Conservation (phyloP, 2,329 filamentous ascomycete species). For the Colletotrichum tropicicola region DNA sequence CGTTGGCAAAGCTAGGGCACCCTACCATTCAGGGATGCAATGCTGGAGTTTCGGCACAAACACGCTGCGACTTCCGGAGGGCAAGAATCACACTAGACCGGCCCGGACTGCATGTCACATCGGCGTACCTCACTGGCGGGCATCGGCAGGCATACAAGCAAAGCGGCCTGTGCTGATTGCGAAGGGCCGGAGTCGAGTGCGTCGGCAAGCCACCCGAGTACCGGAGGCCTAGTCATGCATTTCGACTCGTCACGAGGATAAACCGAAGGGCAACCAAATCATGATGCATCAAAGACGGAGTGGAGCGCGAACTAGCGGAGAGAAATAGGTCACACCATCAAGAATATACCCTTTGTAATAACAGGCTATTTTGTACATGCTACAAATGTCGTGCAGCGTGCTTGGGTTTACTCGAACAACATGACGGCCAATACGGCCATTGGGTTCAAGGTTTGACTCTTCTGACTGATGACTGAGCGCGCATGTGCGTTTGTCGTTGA, state of each 20-base stretch:
- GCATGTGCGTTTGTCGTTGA: neutral
- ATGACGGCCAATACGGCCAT: neutral
- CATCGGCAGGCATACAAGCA: neutral
- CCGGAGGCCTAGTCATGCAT: neutral
- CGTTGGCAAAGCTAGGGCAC: neutral
- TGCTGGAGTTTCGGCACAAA: neutral
- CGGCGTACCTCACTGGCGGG: neutral
- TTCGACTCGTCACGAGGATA: neutral
- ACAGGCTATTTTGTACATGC: neutral
- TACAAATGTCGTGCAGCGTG: neutral
- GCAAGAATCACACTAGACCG: neutral
- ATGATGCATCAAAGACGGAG: conserved; percentile 13
- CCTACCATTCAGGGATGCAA: neutral
- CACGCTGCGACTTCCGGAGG: neutral
- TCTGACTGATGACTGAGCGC: neutral
- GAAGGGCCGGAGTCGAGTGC: neutral
- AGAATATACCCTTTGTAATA: conserved; percentile 31
- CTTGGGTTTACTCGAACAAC: neutral
- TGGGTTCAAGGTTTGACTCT: neutral
- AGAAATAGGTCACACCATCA: conserved; percentile 10
- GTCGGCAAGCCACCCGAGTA: neutral
- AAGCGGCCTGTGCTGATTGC: neutral
- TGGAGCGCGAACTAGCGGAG: neutral
- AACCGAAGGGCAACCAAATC: conserved; percentile 1
- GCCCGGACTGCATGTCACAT: neutral